Evolutionary conservation across 2,329 filamentous ascomycete species (phyloP), one percentile per base, ranked within the genome.

Genomic region (Myriosclerotinia scirpicola): DNA sequence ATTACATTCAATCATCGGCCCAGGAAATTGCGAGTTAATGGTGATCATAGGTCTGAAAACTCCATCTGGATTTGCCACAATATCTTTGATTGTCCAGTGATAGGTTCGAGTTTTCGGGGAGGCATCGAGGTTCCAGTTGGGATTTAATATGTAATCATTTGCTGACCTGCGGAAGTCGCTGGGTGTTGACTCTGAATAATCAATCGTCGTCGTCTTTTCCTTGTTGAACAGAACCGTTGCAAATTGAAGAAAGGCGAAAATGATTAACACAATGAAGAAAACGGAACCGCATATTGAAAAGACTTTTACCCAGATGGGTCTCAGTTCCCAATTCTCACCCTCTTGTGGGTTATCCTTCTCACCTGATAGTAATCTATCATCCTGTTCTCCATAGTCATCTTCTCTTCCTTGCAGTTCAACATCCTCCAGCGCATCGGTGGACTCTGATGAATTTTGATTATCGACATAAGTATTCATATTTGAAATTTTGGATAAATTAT

Each of bases 11-110:
- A 95, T 85, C 54, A 90, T 77, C 7, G 91, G 91, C 0, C 91
- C 84, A 0, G 91, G 91, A 77, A 90, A 93, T 74, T 89, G 81
- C 46, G 87, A 87, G 74, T 94, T 92, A 78, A 92, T 90, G 48
- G 88, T 85, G 63, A 92, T 84, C 80, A 89, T 84, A 11, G 80
- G 81, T 26, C 83, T 80, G 54, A 77, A 81, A 26, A 87, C 77
- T 4, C 84, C 87, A 71, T 90, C 86, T 0, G 87, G 88, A 64
- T 86, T 87, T 53, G 85, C 80, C 0, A 80, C 78, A 42, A 83
- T 83, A 68, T 89, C 85, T 12, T 78, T 75, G 40, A 91, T 83
- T 0, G 79, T 83, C 87, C 87, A 90, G 68, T 82, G 77, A 72
- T 87, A 88, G 69, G 85, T 81, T 71, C 88, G 81, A 2, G 80